These are phyloP conservation scores for Calonectria multiphialidica DNA, from an alignment of 2,329 filamentous ascomycete genomes.

Conservation along the genomic window DNA sequence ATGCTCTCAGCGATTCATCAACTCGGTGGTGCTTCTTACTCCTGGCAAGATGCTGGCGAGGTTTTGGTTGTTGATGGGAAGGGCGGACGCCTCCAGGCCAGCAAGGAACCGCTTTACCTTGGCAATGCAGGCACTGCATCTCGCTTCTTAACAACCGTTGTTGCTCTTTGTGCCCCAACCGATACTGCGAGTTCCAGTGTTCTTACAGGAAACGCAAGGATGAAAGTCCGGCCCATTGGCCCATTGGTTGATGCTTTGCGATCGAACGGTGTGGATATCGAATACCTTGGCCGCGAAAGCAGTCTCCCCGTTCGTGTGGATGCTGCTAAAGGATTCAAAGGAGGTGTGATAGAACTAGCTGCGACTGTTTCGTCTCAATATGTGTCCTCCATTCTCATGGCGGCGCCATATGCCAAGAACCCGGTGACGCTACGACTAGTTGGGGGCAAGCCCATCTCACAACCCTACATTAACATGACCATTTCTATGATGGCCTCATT, in stretches of 20 bases:
- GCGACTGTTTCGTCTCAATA: constrained; percentile 99
- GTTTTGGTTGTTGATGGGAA: constrained; percentile 90
- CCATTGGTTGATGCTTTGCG: constrained; percentile 91
- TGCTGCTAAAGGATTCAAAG: constrained; percentile 85
- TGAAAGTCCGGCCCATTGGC: constrained; percentile 96
- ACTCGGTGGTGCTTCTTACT: constrained; percentile 87
- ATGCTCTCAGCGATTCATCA: constrained; percentile 94
- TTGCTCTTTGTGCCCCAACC: constrained; percentile 81
- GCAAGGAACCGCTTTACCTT: constrained; percentile 83
- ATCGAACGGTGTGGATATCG: constrained; percentile 86
- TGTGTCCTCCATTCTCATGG: constrained; percentile 96
- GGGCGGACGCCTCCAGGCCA: constrained; percentile 86
- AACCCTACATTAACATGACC: constrained; percentile 99
- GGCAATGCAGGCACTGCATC: constrained; percentile 98
- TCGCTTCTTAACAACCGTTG: constrained; percentile 92
- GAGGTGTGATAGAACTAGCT: constrained; percentile 90
- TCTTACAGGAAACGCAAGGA: constrained; percentile 92
- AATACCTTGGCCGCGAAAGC: constrained; percentile 85
- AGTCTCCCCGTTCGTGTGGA: constrained; percentile 88
- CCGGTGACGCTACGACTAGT: constrained; percentile 91
- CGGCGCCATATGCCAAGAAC: constrained; percentile 94
- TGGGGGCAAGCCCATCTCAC: constrained; percentile 97
- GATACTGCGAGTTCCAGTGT: constrained; percentile 74
- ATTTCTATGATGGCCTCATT: constrained; percentile 97
- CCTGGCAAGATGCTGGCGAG: constrained; percentile 95